Conservation (phyloP, 176 grass and related monocot species). For the Microstegium vimineum region DNA sequence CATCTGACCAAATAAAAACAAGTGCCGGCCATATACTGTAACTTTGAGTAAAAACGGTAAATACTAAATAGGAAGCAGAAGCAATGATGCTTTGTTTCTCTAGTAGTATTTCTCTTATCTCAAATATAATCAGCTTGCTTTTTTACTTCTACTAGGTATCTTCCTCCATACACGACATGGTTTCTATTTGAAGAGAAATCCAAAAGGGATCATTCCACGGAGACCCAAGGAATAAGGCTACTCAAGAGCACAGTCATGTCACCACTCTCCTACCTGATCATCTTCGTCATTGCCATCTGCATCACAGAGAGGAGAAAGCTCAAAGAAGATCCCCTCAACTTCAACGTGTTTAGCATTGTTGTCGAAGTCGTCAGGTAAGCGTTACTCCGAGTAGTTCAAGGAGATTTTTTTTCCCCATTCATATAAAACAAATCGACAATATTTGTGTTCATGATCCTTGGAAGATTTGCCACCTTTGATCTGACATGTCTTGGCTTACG, state of each 20-base stretch:
- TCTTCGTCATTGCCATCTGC: slow-evolving; percentile 59
- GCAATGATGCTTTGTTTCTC: not conserved
- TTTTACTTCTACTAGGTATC: slow-evolving; percentile 55
- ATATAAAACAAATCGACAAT: no score
- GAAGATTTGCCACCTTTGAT: not conserved
- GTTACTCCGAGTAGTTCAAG: not conserved
- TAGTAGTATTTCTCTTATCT: not conserved
- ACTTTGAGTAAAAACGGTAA: not conserved
- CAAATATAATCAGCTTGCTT: not conserved
- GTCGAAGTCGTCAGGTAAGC: slow-evolving; percentile 58
- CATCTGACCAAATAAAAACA: not conserved
- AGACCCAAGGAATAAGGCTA: slow-evolving; percentile 21
- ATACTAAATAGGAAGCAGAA: no score
- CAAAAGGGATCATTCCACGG: not conserved
- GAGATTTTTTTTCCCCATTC: no score
- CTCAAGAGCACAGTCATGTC: slow-evolving; percentile 43
- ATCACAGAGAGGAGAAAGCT: slow-evolving; percentile 52
- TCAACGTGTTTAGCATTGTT: slow-evolving; percentile 50
- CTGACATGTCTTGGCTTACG: not conserved
- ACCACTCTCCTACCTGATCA: slow-evolving; percentile 42
- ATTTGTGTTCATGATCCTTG: not conserved
- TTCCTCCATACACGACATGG: slow-evolving; percentile 60
- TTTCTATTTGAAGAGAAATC: slow-evolving; percentile 42
- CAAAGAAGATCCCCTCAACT: slow-evolving; percentile 59
- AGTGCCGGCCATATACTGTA: not conserved